These are phyloP conservation scores for Ogataea henricii DNA, from an alignment of 805 yeast species.

Conservation along the genomic window DNA sequence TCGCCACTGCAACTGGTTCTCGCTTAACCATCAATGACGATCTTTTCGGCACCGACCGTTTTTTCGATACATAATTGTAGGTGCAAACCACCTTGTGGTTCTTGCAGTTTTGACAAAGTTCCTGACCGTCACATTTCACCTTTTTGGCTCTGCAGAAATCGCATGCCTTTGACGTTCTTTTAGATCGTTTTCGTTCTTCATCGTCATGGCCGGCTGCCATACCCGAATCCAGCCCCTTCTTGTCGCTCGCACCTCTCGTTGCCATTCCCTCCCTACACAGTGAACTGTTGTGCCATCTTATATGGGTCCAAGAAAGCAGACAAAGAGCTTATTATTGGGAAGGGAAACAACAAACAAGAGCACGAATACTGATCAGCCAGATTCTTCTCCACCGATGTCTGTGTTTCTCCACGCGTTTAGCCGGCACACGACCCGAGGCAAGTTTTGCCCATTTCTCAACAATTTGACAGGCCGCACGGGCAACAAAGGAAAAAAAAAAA, in stretches of 20 bases:
- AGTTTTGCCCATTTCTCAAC: background rate
- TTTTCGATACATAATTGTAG: constrained; percentile 37
- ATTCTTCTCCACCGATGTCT: background rate
- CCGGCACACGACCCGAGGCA: background rate
- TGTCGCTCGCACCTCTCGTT: background rate
- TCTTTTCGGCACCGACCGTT: constrained; percentile 17
- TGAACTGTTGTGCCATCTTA: background rate
- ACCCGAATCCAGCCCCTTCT: background rate
- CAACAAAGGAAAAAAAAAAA: background rate
- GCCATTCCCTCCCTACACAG: background rate
- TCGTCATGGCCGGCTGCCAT: background rate
- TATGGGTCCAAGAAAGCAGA: background rate
- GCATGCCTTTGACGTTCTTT: constrained; percentile 49
- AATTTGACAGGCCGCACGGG: constrained; percentile 1
- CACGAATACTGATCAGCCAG: constrained; percentile 2
- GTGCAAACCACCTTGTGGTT: constrained; percentile 38
- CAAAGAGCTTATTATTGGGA: too few species aligned
- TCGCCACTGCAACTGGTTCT: background rate
- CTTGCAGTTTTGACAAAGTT: constrained; percentile 45
- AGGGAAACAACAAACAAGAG: too few species aligned
- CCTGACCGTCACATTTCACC: constrained; percentile 51
- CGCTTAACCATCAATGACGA: background rate
- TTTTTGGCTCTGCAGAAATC: constrained; percentile 50
- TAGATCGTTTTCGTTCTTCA: constrained; percentile 9
- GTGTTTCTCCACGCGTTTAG: background rate